Base-by-base conservation (phyloP, 129 eudicot species). In the Flaveria brownii region DNA sequence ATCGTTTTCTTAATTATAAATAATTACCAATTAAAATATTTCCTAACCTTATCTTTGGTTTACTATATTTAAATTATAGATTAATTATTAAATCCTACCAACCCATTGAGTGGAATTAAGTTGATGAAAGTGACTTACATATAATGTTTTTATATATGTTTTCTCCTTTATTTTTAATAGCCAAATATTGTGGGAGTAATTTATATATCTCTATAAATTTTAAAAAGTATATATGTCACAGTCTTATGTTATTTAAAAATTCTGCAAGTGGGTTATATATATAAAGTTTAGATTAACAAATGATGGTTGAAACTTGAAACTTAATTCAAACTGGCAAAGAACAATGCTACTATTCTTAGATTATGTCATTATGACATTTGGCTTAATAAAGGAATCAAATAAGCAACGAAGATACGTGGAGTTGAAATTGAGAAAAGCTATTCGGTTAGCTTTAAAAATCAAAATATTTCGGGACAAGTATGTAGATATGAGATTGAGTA, bases 41-140 rank as follows among this genome's bases (percentile, higher is more conserved):
- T 57, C 71, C 36, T 42, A 57, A 57, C 47, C 62, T 78, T 78
- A 69, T 78, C 76, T 69, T 56, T 69, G 59, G 70, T 12, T 57
- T 78, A 78, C 54, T 57, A 39, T 55, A 23, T 62, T 76, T 51
- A 18, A 6, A 49, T 20, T 49, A 30, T 51, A 36, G 17, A 56
- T 15, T 11, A 39, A n/a, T 28, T 69, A 66, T 36, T 15, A 56
- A 54, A 55, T 46, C 15, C 15, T 23, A 56, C 28, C 81, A 69
- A 45, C 59, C 30, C 61, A 18, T 69, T 77, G 57, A 70, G 25
- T 68, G 61, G 33, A 55, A 46, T 20, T 20, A 20, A 59, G 9
- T 22, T 9, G 25, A 23, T 59, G 13, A 9, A 45, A 45, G 1
- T 45, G 11, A 45, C 49, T 45, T 43, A 9, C 12, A 45, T 45